phyloP scores from a whole-genome alignment of 2,329 filamentous ascomycete species.

The Pestalotiopsis fici region DNA sequence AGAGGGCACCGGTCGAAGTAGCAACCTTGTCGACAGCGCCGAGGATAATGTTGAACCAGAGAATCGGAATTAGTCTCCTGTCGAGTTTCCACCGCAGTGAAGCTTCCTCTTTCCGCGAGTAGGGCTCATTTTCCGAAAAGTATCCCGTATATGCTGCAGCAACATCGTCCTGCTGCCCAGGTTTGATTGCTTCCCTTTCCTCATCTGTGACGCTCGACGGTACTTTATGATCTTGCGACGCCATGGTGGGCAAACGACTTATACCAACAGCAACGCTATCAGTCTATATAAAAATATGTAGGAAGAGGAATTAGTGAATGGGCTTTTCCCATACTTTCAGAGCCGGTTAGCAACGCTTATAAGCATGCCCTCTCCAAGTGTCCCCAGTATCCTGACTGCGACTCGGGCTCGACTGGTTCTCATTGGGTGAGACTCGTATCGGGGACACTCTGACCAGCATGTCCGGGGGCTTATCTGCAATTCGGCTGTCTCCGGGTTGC shows the following conservation, averaged over 20 bases:
- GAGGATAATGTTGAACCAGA: slow-evolving; percentile 32
- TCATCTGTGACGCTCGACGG: neutral
- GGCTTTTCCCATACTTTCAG: too few species aligned
- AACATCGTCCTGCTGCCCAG: slow-evolving; percentile 22
- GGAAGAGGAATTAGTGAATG: too few species aligned
- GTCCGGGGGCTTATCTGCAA: too few species aligned
- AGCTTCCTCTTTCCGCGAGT: slow-evolving; percentile 22
- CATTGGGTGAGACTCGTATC: neutral
- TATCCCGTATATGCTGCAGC: slow-evolving; percentile 28
- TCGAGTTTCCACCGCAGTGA: slow-evolving; percentile 42
- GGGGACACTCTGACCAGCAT: too few species aligned
- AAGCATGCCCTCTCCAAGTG: too few species aligned
- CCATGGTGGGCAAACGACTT: neutral
- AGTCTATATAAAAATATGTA: too few species aligned
- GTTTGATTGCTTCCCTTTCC: too few species aligned
- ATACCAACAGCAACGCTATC: neutral
- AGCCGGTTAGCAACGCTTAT: too few species aligned
- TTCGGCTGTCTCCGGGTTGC: too few species aligned
- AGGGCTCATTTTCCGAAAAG: slow-evolving; percentile 26
- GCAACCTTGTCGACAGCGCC: slow-evolving; percentile 33
- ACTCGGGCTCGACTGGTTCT: too few species aligned
- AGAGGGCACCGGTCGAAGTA: slow-evolving; percentile 28
- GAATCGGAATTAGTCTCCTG: slow-evolving; percentile 37
- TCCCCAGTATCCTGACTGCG: too few species aligned
- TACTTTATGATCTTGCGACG: neutral